Evolutionary conservation across 2,329 filamentous ascomycete species (phyloP).

Genomic region (Diaporthe sp.): DNA sequence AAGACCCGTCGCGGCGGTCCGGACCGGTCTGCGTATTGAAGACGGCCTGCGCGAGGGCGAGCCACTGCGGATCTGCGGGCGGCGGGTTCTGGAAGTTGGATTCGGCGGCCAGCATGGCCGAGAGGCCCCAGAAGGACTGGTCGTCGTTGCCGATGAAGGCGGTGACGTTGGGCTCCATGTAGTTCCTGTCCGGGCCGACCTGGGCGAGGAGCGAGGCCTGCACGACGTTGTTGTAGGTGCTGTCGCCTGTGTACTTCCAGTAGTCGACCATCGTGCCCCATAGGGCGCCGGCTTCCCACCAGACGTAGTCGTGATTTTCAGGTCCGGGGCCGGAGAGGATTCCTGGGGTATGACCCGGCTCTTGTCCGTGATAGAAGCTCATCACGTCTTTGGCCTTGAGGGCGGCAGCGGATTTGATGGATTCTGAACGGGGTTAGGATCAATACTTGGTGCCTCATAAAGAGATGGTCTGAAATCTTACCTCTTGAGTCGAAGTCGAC

Average conservation of each 20-base stretch:
- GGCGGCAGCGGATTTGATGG: slow-evolving; percentile 60
- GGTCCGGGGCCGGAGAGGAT: slow-evolving; percentile 69
- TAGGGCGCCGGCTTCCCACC: slow-evolving; percentile 80
- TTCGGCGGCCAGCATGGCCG: slow-evolving; percentile 79
- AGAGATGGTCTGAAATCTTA: background rate
- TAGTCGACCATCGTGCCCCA: slow-evolving; percentile 80
- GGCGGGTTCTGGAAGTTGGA: slow-evolving; percentile 75
- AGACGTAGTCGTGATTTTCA: slow-evolving; percentile 71
- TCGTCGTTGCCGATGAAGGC: slow-evolving; percentile 80
- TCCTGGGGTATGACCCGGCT: slow-evolving; percentile 61
- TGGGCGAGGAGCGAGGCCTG: slow-evolving; percentile 73
- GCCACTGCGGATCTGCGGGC: slow-evolving; percentile 71
- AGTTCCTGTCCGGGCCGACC: slow-evolving; percentile 79
- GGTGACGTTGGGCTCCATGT: slow-evolving; percentile 82
- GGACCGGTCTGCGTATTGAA: slow-evolving; percentile 81
- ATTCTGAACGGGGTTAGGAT: slow-evolving; percentile 49
- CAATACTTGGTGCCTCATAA: background rate
- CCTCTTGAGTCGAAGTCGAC: slow-evolving; percentile 5
- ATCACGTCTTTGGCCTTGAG: slow-evolving; percentile 65
- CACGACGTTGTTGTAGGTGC: slow-evolving; percentile 71
- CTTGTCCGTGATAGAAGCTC: slow-evolving; percentile 64
- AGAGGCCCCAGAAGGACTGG: slow-evolving; percentile 80
- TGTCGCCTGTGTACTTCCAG: slow-evolving; percentile 76
- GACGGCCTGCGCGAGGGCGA: slow-evolving; percentile 81
- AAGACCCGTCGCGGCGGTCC: slow-evolving; percentile 77